A percentile compares a stretch with the other conserved stretches of the same genome.
These are phyloP conservation scores for Papilionanthe hybrid DNA, from an alignment of 116 monocot species.

Conservation along the genomic window DNA sequence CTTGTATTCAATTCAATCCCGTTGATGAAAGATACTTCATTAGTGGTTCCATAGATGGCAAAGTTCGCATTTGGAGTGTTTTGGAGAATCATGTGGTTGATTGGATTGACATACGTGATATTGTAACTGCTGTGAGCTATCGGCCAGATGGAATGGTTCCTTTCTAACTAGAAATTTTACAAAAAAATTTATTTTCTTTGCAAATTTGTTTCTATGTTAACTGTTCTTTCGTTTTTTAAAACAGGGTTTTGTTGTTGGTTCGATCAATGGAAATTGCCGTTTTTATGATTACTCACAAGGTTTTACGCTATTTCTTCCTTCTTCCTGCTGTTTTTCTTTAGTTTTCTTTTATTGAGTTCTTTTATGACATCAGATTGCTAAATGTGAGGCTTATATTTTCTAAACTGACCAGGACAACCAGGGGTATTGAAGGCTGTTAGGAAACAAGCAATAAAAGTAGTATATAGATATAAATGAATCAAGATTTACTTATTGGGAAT, in stretches of 20 bases:
- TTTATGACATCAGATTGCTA: background rate
- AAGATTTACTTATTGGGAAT: no score
- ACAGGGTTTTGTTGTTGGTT: constrained; percentile 41
- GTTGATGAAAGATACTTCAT: constrained; percentile 57
- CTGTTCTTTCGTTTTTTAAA: background rate
- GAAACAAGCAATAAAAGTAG: no score
- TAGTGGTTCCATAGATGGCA: constrained; percentile 74
- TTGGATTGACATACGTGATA: constrained; percentile 59
- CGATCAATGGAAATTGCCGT: constrained; percentile 37
- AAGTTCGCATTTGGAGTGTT: constrained; percentile 67
- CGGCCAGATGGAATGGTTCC: constrained; percentile 60
- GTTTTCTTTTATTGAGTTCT: background rate
- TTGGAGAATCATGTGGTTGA: constrained; percentile 43
- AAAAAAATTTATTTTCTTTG: background rate
- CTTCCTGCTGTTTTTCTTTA: background rate
- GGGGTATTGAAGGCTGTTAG: background rate
- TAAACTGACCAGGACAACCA: background rate
- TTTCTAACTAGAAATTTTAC: constrained; percentile 5
- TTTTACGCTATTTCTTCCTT: background rate
- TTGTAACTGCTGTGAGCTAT: constrained; percentile 62
- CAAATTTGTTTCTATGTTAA: background rate
- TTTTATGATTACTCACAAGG: constrained; percentile 55
- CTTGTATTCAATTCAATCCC: constrained; percentile 65
- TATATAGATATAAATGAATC: no score
- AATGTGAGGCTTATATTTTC: background rate